A percentile compares a stretch with the other conserved stretches of the same genome.
phyloP scores from a whole-genome alignment of 805 yeast species.

The Yarrowia yakushimensis region DNA sequence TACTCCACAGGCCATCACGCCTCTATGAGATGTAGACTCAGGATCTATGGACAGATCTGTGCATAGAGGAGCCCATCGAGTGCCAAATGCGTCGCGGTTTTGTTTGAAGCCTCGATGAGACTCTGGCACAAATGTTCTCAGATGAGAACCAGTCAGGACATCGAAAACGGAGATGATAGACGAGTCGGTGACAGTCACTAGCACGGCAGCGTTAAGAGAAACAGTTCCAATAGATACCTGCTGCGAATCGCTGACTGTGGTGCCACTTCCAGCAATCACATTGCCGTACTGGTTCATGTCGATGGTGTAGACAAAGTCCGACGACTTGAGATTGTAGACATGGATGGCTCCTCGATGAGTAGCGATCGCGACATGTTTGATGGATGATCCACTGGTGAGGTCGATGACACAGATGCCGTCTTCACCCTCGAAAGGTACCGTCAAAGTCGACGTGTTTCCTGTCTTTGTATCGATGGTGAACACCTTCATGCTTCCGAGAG shows the following conservation, averaged over 20 bases:
- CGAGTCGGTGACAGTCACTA: constrained; percentile 5
- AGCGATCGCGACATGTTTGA: constrained; percentile 2
- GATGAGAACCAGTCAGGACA: constrained; percentile 4
- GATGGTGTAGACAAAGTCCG: neutral
- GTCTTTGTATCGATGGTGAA: neutral
- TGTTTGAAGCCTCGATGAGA: constrained; percentile 14
- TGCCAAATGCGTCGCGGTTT: constrained; percentile 14
- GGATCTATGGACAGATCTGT: constrained; percentile 11
- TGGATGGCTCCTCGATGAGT: constrained; percentile 17
- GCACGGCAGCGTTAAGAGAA: constrained; percentile 5
- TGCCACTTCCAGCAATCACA: constrained; percentile 20
- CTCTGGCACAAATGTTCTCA: constrained; percentile 17
- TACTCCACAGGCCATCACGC: constrained; percentile 23
- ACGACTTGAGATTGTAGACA: constrained; percentile 1
- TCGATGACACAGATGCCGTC: constrained; percentile 12
- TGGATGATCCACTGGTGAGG: neutral
- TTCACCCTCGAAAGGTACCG: neutral
- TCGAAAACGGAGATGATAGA: constrained; percentile 19
- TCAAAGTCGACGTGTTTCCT: neutral
- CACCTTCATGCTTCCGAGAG: constrained; percentile 14
- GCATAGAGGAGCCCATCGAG: neutral
- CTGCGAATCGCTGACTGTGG: constrained; percentile 4
- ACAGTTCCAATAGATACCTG: constrained; percentile 15
- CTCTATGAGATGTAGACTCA: constrained; percentile 6
- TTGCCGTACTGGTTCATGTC: constrained; percentile 24